These are phyloP conservation scores for Misopates orontium DNA, from an alignment of 257 asterid genomes.

Conservation along the genomic window DNA sequence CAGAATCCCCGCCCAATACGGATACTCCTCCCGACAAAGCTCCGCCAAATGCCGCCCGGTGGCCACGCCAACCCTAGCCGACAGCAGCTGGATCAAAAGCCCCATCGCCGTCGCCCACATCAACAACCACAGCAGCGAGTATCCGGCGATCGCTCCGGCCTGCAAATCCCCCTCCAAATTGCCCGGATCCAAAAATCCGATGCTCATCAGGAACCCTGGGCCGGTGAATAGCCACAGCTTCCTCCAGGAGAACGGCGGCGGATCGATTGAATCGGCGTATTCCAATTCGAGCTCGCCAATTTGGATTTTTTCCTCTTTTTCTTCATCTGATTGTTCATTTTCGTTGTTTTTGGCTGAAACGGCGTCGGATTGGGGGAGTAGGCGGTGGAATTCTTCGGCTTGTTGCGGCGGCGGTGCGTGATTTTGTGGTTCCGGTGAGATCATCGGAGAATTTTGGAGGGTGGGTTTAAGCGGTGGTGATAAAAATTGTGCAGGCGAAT, in stretches of 20 bases:
- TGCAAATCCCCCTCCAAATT: constrained; percentile 94
- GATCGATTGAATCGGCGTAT: constrained; percentile 34
- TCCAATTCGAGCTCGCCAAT: constrained; percentile 55
- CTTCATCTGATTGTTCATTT: constrained; percentile 55
- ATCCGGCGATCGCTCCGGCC: constrained; percentile 95
- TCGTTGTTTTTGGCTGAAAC: constrained; percentile 26
- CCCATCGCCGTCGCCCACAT: constrained; percentile 97
- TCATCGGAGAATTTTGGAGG: constrained; percentile 40
- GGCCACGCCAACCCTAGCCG: constrained; percentile 85
- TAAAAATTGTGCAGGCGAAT: background rate
- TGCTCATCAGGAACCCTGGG: constrained; percentile 92
- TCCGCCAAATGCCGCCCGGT: constrained; percentile 95
- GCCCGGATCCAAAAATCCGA: constrained; percentile 93
- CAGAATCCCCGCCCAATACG: constrained; percentile 73
- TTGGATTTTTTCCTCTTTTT: constrained; percentile 58
- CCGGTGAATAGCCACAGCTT: constrained; percentile 91
- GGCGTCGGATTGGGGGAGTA: constrained; percentile 42
- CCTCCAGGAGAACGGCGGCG: constrained; percentile 74
- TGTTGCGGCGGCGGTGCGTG: constrained; percentile 21
- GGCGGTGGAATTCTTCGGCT: constrained; percentile 57
- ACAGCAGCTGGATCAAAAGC: constrained; percentile 71
- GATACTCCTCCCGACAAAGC: constrained; percentile 89
- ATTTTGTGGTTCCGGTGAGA: constrained; percentile 38
- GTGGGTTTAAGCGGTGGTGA: constrained; percentile 24
- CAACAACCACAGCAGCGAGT: constrained; percentile 79